Base-by-base conservation (phyloP, 73 alveolate species). In the Tetrahymena elliotti region DNA sequence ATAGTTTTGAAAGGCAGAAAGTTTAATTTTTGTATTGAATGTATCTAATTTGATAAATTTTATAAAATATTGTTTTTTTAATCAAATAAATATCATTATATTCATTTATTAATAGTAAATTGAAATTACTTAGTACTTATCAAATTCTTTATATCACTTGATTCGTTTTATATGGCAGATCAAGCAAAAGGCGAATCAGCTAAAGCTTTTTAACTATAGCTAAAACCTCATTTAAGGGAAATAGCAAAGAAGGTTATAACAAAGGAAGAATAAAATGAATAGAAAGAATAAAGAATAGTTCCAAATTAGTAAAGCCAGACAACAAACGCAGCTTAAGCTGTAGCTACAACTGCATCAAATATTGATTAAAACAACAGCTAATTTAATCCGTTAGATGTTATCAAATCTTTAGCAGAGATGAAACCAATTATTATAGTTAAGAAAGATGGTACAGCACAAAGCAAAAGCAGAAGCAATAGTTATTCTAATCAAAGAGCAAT, bases 101-200 rank as follows among this genome's bases (percentile, higher is more conserved):
- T 4, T 47, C 82, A 47, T 15, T 47, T 47, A 47, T 47, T 27
- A 10, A 47, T 47, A 47, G 82, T 47, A 47, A 47, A 47, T 47
- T 47, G 82, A 47, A 47, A 47, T 47, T 47, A 47, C 82, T 47
- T 47, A 47, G 13, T 47, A 47, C 20, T 47, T 47, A 47, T 10
- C 27, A 47, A 47, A 47, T 47, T 47, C 27, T 47, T 47, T 47
- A 47, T 18, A 47, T 47, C 20, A 47, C 82, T 47, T 68, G 88
- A 68, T 68, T 68, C 88, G 88, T 68, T 68, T 68, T 68, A 35
- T n/a, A 68, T 68, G 88, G 36, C 88, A 68, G 88, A 68, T 68
- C 88, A 68, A 68, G 88, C 38, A 68, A 68, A 68, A 68, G 88
- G 88, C 88, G 88, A 68, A 68, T 68, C 88, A 68, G 88, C 88